Evolutionary conservation across 2,329 filamentous ascomycete species (phyloP), one percentile per base, ranked within the genome.

Genomic region (Verticillium klebahnii): DNA sequence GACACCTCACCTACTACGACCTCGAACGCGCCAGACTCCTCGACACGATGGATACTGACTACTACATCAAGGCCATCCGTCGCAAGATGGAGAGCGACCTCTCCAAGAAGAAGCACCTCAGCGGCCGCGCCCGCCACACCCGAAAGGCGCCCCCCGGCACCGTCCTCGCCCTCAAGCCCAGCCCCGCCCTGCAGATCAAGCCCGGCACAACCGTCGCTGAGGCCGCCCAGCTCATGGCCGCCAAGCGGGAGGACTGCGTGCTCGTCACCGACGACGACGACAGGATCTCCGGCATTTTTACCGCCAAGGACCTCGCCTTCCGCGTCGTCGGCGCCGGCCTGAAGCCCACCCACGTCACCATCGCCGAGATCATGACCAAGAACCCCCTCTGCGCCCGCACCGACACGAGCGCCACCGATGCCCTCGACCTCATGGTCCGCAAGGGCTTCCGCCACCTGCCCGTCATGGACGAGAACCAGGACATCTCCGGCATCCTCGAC

Each of bases 401-500:
- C 62, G 95, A 99, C 74, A 99, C 95, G 37, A 98, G 94, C 77
- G 95, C 95, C 39, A 99, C 95, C 54, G 95, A 99, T 81, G 95
- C 95, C 36, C 81, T 99, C 66, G 94, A 99, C 76, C 84, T 98
- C 62, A 99, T 99, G 95, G 95, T 99, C 62, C 86, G 94, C 69
- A 98, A 98, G 80, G 95, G 95, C 19, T 99, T 99, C 82, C 88
- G 95, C 69, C 95, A 99, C 80, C 78, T 99, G 72, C 95, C 95
- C 3, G 95, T 99, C 67, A 99, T 99, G 95, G 95, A 99, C 77
- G 95, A 99, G 81, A 98, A 99, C 76, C 95, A 99, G 78, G 94
- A 99, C 73, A 99, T 99, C 65, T 96, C 93, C 8, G 95, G 95
- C 81, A 93, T 99, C 68, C 82, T 99, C 60, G 95, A 99, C 77